Base-by-base conservation (phyloP, 495 filamentous ascomycete genomes). In the Penicillium riverlandense region DNA sequence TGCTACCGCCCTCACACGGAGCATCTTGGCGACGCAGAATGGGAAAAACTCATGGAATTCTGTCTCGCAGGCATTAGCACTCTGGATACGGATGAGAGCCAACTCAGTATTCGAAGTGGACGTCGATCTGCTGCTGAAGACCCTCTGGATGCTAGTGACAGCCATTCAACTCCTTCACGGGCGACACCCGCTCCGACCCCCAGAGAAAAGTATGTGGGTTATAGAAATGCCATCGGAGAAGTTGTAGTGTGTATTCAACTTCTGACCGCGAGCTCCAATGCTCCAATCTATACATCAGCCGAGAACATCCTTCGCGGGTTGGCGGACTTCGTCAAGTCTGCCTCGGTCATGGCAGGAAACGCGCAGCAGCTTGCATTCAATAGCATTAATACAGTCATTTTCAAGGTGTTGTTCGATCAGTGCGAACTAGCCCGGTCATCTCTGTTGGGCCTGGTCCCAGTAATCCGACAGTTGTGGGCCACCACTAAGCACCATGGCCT, bases 1-100 rank as follows among this genome's bases (percentile, higher is more conserved):
- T 77, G 79, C 36, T 78, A 82, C 53, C 74, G 77, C 16, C 76
- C 86, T 32, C 88, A 88, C 61, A 79, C 83, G 12, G 92, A 99
- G 59, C 84, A 86, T 52, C 68, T 97, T 8, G 62, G 69, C 11
- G 62, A 63, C 38, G 67, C 80, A 7, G 76, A 80, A 41, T 96
- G 92, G 90, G 65, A 79, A 31, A 70, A 69, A 10, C 66, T 80
- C 27, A 72, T 83, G 3, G 69, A 80, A 35, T 94, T 95, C 52
- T 90, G 84, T 35, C 50, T 72, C 16, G 50, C 44, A 28, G 48
- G 49, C 11, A 53, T 72, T 7, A 40, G 41, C 11, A 22, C 37
- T 8, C 41, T 45, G 6, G 52, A 62, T 9, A 52, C 47, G 34
- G 59, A 65, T 7, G 54, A 57, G 27, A 61, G 57, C 22, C 57